Percentiles rank a stretch among this genome's conserved stretches.
Evolutionary conservation across 2,329 filamentous ascomycete genomes (phyloP).

Genomic region (Trichophyton simii): DNA sequence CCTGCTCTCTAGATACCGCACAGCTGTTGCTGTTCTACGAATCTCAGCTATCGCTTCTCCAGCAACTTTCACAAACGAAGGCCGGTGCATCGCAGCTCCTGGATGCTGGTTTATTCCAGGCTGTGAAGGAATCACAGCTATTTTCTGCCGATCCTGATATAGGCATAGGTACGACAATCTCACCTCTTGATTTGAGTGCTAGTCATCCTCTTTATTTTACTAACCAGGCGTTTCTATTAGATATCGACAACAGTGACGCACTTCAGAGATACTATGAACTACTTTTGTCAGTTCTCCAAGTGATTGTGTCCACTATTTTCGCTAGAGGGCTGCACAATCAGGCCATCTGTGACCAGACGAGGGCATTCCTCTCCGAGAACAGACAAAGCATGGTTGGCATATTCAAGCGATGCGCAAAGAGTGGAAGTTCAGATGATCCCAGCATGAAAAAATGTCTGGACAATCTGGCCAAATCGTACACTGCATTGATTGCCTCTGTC

Average conservation of each 20-base stretch:
- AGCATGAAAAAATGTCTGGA: slow-evolving; percentile 51
- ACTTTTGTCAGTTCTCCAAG: slow-evolving; percentile 64
- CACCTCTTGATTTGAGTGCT: neutral
- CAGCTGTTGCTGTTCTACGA: slow-evolving; percentile 50
- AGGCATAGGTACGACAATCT: slow-evolving; percentile 47
- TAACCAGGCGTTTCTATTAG: slow-evolving; percentile 24
- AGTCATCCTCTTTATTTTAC: neutral
- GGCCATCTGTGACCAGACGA: slow-evolving; percentile 57
- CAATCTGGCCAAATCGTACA: slow-evolving; percentile 73
- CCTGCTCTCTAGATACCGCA: slow-evolving; percentile 36
- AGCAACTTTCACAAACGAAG: slow-evolving; percentile 72
- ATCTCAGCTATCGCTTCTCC: slow-evolving; percentile 67
- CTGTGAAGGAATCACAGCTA: slow-evolving; percentile 67
- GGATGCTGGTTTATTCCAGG: slow-evolving; percentile 74
- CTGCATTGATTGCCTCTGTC: slow-evolving; percentile 69
- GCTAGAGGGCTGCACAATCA: slow-evolving; percentile 71
- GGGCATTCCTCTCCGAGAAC: slow-evolving; percentile 70
- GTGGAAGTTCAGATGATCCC: slow-evolving; percentile 43
- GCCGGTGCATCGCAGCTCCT: slow-evolving; percentile 77
- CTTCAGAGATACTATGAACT: slow-evolving; percentile 74
- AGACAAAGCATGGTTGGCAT: slow-evolving; percentile 73
- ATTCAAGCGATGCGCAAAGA: slow-evolving; percentile 77
- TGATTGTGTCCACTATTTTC: slow-evolving; percentile 71
- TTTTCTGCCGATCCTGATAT: slow-evolving; percentile 88
- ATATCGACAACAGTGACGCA: slow-evolving; percentile 55